Conservation (phyloP, 1,284 basidiomycete species). For the Moesziomyces sp. region DNA sequence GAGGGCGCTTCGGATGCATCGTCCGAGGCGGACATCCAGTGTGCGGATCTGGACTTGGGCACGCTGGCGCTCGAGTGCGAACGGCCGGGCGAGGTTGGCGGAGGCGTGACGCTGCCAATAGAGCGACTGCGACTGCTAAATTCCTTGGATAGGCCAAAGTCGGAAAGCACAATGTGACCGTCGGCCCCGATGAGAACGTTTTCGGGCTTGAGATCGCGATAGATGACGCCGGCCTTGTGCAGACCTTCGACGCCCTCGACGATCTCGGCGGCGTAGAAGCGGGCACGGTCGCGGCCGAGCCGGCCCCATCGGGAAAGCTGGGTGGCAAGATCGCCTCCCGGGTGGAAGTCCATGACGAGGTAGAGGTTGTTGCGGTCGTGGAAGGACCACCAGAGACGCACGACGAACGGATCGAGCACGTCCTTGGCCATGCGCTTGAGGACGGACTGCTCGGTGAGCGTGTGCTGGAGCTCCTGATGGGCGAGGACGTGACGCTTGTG, state of each 20-base stretch:
- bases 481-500: slow-evolving; percentile 67
- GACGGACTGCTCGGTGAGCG: slow-evolving; percentile 66
- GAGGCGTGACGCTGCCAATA: slow-evolving; percentile 79
- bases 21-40: slow-evolving; percentile 83
- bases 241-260: slow-evolving; percentile 97
- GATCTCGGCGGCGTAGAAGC: slow-evolving; percentile 99
- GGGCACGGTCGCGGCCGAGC: slow-evolving; percentile 89
- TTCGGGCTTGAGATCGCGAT: slow-evolving; percentile 98
- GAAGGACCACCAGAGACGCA: slow-evolving; percentile 68
- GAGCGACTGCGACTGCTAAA: slow-evolving; percentile 79
- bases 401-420: slow-evolving; percentile 64
- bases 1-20: slow-evolving; percentile 29
- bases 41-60: slow-evolving; percentile 86
- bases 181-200: slow-evolving; percentile 99
- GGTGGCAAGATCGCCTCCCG: slow-evolving; percentile 94
- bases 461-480: slow-evolving; percentile 66
- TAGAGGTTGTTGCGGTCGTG: slow-evolving; percentile 66
- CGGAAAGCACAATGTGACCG: slow-evolving; percentile 98
- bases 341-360: slow-evolving; percentile 78
- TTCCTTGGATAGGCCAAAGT: slow-evolving; percentile 93
- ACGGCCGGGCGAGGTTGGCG: slow-evolving; percentile 72
- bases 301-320: slow-evolving; percentile 86
- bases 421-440: slow-evolving; percentile 77
- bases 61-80: slow-evolving; percentile 53
- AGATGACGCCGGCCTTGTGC: slow-evolving; percentile 99